phyloP scores from a whole-genome alignment of 2,329 filamentous ascomycete species.

The Penicillium sp. region DNA sequence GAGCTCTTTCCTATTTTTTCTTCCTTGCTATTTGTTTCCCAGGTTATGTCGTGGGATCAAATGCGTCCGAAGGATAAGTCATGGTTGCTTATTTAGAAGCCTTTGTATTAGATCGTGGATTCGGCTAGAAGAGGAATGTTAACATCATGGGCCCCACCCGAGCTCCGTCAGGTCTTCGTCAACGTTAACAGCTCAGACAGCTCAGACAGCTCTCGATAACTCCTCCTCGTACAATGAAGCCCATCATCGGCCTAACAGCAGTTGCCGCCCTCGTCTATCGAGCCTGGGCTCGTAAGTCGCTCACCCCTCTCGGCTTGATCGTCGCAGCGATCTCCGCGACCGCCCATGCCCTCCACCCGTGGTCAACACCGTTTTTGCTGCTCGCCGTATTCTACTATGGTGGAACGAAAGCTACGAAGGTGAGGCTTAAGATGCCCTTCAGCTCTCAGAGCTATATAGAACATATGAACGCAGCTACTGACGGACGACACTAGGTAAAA shows the following conservation, averaged over 20 bases:
- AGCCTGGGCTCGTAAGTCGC: slow-evolving; percentile 68
- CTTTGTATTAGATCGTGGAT: too few species aligned
- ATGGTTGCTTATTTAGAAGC: too few species aligned
- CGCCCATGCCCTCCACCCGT: slow-evolving; percentile 87
- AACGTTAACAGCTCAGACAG: not conserved
- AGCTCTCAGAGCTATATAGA: not conserved
- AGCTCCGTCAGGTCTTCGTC: slow-evolving; percentile 11
- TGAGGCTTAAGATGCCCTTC: slow-evolving; percentile 31
- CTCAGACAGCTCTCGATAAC: not conserved
- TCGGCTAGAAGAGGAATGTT: not conserved
- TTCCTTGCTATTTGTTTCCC: too few species aligned
- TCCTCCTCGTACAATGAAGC: slow-evolving; percentile 36
- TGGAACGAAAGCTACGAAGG: slow-evolving; percentile 80
- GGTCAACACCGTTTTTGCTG: slow-evolving; percentile 84
- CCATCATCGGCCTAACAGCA: slow-evolving; percentile 42
- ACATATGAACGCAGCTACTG: not conserved
- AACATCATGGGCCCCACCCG: slow-evolving; percentile 7
- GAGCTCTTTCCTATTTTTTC: too few species aligned
- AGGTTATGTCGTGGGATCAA: too few species aligned
- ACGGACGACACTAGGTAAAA: slow-evolving; percentile 63
- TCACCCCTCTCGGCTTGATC: slow-evolving; percentile 73
- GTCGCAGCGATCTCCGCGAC: slow-evolving; percentile 70
- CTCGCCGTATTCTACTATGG: slow-evolving; percentile 82
- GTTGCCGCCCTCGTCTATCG: slow-evolving; percentile 63
- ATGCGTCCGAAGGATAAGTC: too few species aligned